phyloP scores from a whole-genome alignment of 1,139 yeast genomes.

The Hemisphaericaspora subhashii region DNA sequence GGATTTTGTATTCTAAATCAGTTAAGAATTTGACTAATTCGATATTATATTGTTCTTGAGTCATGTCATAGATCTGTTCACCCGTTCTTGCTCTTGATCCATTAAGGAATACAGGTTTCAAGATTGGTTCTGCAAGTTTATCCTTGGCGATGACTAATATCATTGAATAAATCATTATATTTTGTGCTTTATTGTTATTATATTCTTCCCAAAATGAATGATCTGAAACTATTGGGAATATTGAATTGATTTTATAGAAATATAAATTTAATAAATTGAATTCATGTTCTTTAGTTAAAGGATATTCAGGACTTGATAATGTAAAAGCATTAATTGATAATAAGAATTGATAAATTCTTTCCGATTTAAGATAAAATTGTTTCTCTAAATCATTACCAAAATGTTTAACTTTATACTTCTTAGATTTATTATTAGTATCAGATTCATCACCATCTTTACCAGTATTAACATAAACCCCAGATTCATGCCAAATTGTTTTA shows the following conservation, averaged over 20 bases:
- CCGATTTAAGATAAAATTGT: slow-evolving; percentile 18
- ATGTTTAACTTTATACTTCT: slow-evolving; percentile 14
- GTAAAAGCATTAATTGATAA: slow-evolving; percentile 35
- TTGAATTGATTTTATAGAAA: slow-evolving; percentile 33
- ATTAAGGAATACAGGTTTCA: slow-evolving; percentile 19
- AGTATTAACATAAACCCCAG: slow-evolving; percentile 27
- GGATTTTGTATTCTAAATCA: slow-evolving; percentile 33
- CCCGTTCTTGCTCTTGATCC: slow-evolving; percentile 6
- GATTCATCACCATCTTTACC: slow-evolving; percentile 9
- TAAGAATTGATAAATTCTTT: slow-evolving; percentile 21
- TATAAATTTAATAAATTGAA: slow-evolving; percentile 25
- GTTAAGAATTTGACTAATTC: slow-evolving; percentile 20
- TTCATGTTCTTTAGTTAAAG: slow-evolving; percentile 23
- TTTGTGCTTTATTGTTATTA: slow-evolving; percentile 21
- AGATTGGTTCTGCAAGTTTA: slow-evolving; percentile 27
- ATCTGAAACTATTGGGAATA: slow-evolving; percentile 35
- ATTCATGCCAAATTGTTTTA: slow-evolving; percentile 27
- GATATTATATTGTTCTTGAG: slow-evolving; percentile 9
- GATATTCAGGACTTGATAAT: slow-evolving; percentile 24
- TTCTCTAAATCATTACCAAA: slow-evolving; percentile 15
- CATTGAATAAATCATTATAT: slow-evolving; percentile 29
- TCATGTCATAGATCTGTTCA: slow-evolving; percentile 4
- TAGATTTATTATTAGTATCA: not conserved
- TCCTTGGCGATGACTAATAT: slow-evolving; percentile 31
- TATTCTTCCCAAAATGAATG: slow-evolving; percentile 30